These are phyloP conservation scores for Flueggea neowawraea DNA, from an alignment of 441 rosid species.

Conservation along the genomic window DNA sequence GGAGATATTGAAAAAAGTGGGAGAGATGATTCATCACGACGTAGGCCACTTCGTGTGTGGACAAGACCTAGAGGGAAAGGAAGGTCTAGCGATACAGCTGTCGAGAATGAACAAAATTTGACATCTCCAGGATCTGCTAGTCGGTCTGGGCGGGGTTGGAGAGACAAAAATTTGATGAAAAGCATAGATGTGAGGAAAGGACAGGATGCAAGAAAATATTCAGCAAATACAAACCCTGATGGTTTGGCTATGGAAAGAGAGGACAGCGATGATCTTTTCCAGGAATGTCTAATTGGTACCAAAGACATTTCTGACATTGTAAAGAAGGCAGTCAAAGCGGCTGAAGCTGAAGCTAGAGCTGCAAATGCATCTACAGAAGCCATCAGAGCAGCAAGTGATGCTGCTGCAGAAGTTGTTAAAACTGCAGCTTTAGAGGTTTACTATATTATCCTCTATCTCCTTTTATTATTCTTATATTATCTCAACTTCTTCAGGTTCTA, in stretches of 20 bases:
- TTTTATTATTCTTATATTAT: constrained; percentile 3
- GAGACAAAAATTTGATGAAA: constrained; percentile 53
- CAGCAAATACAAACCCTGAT: constrained; percentile 42
- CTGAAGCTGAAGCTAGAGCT: constrained; percentile 95
- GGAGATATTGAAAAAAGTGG: constrained; percentile 67
- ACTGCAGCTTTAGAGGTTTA: constrained; percentile 78
- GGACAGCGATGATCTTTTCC: constrained; percentile 72
- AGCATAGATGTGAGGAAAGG: constrained; percentile 47
- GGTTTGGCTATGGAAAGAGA: constrained; percentile 55
- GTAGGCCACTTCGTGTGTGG: constrained; percentile 53
- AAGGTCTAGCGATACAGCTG: constrained; percentile 53
- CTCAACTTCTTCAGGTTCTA: constrained; percentile 5
- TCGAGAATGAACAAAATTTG: constrained; percentile 58
- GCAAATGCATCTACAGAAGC: constrained; percentile 89
- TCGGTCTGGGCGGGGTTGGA: constrained; percentile 43
- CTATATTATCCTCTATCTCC: constrained; percentile 1
- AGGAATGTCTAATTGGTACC: constrained; percentile 80
- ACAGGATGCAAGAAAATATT: constrained; percentile 44
- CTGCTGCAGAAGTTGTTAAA: constrained; percentile 97
- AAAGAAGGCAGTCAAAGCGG: constrained; percentile 85
- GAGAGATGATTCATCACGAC: constrained; percentile 76
- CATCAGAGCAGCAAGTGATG: constrained; percentile 89
- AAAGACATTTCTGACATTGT: constrained; percentile 78
- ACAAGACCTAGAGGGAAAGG: constrained; percentile 77
- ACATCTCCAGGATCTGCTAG: constrained; percentile 68